Evolutionary conservation across 768 basidiomycete species (phyloP).

Genomic region (Amylocystis lapponica): DNA sequence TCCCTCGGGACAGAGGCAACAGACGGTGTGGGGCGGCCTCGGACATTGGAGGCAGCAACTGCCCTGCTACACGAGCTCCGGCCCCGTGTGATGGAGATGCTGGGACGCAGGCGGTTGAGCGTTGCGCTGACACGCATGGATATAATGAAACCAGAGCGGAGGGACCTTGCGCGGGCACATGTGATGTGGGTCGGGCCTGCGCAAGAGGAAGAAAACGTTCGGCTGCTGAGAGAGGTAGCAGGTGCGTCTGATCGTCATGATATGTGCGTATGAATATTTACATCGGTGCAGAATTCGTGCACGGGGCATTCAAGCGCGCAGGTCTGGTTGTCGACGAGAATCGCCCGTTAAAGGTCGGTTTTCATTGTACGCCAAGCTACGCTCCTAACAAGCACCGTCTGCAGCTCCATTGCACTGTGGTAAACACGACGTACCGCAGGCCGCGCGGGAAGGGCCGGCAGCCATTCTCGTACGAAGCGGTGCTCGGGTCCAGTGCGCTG

Average conservation of each 20-base stretch:
- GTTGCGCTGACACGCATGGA: conserved; percentile 44
- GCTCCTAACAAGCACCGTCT: background rate
- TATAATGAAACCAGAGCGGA: conserved; percentile 39
- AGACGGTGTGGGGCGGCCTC: background rate
- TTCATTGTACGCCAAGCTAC: background rate
- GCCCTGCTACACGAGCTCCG: conserved; percentile 18
- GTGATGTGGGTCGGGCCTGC: conserved; percentile 53
- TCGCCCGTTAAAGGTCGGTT: conserved; percentile 29
- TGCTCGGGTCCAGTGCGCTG: conserved; percentile 28
- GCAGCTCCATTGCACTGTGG: conserved; percentile 33
- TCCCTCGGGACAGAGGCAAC: conserved; percentile 30
- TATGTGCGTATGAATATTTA: background rate
- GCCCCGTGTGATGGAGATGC: conserved; percentile 38
- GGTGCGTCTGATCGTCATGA: conserved; percentile 21
- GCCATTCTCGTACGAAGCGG: conserved; percentile 37
- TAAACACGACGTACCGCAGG: conserved; percentile 32
- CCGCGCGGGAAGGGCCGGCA: conserved; percentile 22
- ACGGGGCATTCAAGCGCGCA: conserved; percentile 23
- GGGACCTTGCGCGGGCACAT: conserved; percentile 37
- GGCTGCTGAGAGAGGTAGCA: conserved; percentile 26
- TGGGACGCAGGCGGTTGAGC: conserved; percentile 26
- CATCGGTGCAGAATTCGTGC: conserved; percentile 23
- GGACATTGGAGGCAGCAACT: conserved; percentile 20
- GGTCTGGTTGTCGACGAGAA: conserved; percentile 28
- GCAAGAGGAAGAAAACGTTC: conserved; percentile 25